phyloP scores from a whole-genome alignment of 805 yeast species.

The Blastobotrys robertii region DNA sequence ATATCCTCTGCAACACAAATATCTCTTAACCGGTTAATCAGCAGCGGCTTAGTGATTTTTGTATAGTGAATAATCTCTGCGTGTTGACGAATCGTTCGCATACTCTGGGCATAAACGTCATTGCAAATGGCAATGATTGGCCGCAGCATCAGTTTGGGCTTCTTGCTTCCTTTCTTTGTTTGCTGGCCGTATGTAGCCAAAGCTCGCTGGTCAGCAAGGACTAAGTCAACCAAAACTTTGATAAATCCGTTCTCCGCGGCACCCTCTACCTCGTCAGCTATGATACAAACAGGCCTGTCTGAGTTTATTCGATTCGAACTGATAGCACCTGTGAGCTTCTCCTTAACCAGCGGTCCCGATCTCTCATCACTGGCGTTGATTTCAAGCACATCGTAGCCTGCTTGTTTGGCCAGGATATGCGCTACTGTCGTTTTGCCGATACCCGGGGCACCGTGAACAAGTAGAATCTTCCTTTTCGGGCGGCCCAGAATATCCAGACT shows the following conservation, averaged over 20 bases:
- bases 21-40: constrained; percentile 38
- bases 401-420: constrained; percentile 71
- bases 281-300: constrained; percentile 68
- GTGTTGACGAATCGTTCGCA: constrained; percentile 63
- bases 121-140: constrained; percentile 93
- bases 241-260: constrained; percentile 51
- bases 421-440: constrained; percentile 86
- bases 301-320: constrained; percentile 50
- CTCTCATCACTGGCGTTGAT: constrained; percentile 81
- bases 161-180: constrained; percentile 18
- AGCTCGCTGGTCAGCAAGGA: constrained; percentile 49
- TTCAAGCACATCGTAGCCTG: constrained; percentile 73
- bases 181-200: constrained; percentile 26
- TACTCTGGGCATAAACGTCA: constrained; percentile 64
- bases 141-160: constrained; percentile 44
- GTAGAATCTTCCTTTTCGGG: constrained; percentile 52
- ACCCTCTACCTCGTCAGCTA: constrained; percentile 88
- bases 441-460: constrained; percentile 90
- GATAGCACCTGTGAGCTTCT: constrained; percentile 51
- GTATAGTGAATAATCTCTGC: constrained; percentile 65
- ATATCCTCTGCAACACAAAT: constrained; percentile 50
- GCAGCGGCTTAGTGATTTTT: constrained; percentile 42
- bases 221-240: constrained; percentile 45
- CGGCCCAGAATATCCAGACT: constrained; percentile 42
- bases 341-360: constrained; percentile 42